phyloP scores from a whole-genome alignment of 1,284 basidiomycete genomes.

The Ceraceosorus guamensis region DNA sequence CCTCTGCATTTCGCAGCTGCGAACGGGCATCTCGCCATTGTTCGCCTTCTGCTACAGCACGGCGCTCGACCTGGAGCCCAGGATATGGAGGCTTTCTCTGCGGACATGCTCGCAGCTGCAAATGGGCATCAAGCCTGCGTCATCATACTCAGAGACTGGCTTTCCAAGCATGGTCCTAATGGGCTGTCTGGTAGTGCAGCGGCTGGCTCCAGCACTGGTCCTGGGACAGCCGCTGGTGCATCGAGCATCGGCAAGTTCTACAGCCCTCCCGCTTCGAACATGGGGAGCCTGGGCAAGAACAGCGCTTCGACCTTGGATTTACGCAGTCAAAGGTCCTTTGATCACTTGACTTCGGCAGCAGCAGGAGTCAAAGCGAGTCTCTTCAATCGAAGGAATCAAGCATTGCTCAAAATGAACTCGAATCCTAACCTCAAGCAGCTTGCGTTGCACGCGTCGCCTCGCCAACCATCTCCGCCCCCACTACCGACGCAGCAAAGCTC shows the following conservation, averaged over 20 bases:
- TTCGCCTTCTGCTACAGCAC: constrained; percentile 32
- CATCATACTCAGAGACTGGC: constrained; percentile 28
- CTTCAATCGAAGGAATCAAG: constrained; percentile 8
- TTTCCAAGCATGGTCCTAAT: constrained; percentile 27
- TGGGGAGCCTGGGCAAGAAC: neutral
- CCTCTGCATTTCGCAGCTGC: constrained; percentile 46
- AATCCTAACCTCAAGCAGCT: constrained; percentile 24
- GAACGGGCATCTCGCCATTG: constrained; percentile 37
- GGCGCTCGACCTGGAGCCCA: constrained; percentile 31
- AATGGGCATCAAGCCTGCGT: constrained; percentile 27
- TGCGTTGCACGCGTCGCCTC: neutral
- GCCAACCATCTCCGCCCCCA: constrained; percentile 11
- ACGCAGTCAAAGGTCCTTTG: constrained; percentile 9
- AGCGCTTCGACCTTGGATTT: neutral
- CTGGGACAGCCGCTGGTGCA: neutral
- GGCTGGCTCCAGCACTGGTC: constrained; percentile 3
- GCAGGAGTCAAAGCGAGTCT: constrained; percentile 12
- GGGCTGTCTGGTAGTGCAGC: constrained; percentile 21
- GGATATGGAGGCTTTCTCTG: constrained; percentile 30
- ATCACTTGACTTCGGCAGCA: constrained; percentile 8
- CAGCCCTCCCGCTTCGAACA: neutral
- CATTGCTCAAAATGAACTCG: constrained; percentile 20
- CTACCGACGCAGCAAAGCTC: neutral
- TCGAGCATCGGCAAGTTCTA: neutral
- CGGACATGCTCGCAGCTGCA: constrained; percentile 32